phyloP scores from a whole-genome alignment of 345 rosid genomes.

The Gossypium raimondii region DNA sequence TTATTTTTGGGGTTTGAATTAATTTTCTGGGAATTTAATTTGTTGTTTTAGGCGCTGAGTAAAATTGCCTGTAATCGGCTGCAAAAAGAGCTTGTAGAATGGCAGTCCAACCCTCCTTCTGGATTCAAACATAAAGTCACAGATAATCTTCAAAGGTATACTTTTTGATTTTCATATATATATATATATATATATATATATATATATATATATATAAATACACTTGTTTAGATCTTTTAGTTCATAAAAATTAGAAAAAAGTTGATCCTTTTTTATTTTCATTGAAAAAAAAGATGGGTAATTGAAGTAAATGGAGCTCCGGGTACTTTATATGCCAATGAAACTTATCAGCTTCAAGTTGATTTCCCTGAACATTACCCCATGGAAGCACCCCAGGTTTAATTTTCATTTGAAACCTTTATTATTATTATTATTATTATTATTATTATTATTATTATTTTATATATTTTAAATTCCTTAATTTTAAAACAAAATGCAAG shows the following conservation, averaged over 20 bases:
- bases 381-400: slow-evolving; percentile 98
- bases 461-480: background rate
- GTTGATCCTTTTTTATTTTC: background rate
- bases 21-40: background rate
- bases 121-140: slow-evolving; percentile 88
- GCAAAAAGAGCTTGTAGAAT: slow-evolving; percentile 91
- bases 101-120: slow-evolving; percentile 89
- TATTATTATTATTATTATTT: too few species aligned
- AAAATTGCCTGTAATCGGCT: slow-evolving; percentile 93
- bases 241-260: background rate
- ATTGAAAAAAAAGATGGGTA: slow-evolving; percentile 55
- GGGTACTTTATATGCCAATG: slow-evolving; percentile 78
- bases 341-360: slow-evolving; percentile 91
- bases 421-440: background rate
- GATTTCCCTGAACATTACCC: slow-evolving; percentile 98
- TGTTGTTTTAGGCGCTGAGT: slow-evolving; percentile 40
- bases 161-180: background rate
- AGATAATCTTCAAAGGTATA: slow-evolving; percentile 88
- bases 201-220: background rate
- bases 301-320: slow-evolving; percentile 89
- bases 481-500: background rate
- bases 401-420: background rate
- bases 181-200: background rate
- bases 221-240: background rate
- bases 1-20: too few species aligned